phyloP scores from a whole-genome alignment of 495 filamentous ascomycete genomes.

The Copromyces sp. region DNA sequence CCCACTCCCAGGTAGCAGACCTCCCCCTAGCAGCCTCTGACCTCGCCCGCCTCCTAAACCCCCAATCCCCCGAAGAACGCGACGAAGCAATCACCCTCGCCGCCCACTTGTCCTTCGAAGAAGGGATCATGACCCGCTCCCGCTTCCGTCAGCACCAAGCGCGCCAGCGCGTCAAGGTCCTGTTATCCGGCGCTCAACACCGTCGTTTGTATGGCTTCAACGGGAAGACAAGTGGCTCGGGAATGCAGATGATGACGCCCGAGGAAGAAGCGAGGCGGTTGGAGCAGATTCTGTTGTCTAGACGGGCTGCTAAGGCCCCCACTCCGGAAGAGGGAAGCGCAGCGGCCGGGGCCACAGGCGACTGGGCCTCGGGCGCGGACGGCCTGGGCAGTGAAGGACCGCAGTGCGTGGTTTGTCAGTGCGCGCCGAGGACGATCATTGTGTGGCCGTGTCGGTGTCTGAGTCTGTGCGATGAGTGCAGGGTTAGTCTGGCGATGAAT shows the following conservation, averaged over 20 bases:
- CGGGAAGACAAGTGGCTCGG: background rate
- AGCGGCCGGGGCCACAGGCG: background rate
- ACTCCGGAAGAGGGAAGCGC: too few species aligned
- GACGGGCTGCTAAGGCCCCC: slow-evolving; percentile 27
- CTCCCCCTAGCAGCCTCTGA: slow-evolving; percentile 53
- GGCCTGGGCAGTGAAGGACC: slow-evolving; percentile 67
- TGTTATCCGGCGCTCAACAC: slow-evolving; percentile 39
- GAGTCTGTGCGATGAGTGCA: slow-evolving; percentile 88
- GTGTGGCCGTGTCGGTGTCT: slow-evolving; percentile 96
- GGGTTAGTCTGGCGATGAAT: slow-evolving; percentile 88
- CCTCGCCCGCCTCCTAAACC: slow-evolving; percentile 76
- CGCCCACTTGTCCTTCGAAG: slow-evolving; percentile 58
- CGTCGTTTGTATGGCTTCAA: slow-evolving; percentile 4
- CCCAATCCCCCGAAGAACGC: slow-evolving; percentile 62
- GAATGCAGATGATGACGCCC: slow-evolving; percentile 28
- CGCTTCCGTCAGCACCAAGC: slow-evolving; percentile 58
- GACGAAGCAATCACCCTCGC: slow-evolving; percentile 75
- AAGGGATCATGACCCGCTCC: slow-evolving; percentile 66
- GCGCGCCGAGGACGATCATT: slow-evolving; percentile 75
- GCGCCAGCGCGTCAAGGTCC: slow-evolving; percentile 52
- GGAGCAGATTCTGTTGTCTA: slow-evolving; percentile 69
- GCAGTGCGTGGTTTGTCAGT: slow-evolving; percentile 89
- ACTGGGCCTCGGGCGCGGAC: slow-evolving; percentile 56
- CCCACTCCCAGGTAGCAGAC: slow-evolving; percentile 32
- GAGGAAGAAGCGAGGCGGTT: slow-evolving; percentile 74